Base-by-base conservation (phyloP, 2,329 filamentous ascomycete species). In the Rhynchosporium secalis region DNA sequence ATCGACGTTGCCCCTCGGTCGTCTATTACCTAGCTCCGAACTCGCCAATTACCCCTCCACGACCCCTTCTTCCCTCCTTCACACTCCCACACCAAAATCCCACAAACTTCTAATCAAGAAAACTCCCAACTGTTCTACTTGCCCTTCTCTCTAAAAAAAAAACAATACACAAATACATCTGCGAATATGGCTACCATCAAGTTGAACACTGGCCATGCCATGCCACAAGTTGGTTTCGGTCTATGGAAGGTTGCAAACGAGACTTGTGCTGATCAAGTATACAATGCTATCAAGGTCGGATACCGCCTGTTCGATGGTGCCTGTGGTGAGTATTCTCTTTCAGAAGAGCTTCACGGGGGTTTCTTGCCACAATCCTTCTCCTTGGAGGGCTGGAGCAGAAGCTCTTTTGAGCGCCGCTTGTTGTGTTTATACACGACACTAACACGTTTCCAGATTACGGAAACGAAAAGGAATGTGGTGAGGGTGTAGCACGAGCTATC, bases 401-500 rank as follows among this genome's bases (percentile, higher is more conserved):
- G 33, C 33, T 2, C 33, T 36, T 20, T 20, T 20, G 20, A 20
- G 20, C 20, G 20, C 20, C 20, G 33, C 9, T 36, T 36, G 9
- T 10, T 36, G 9, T 36, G 33, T 10, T 36, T 2, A 10, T 20
- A 45, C 20, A 38, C 13, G 12, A 28, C 33, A 58, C 51, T 63
- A 33, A 65, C 46, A 31, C 41, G 9, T 6, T 0, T 20, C 43
- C 12, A 90, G 90, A 93, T 77, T 94, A 95, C 77, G 89, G 89
- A 71, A 94, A 94, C 75, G 91, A 94, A 77, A 85, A 85, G 70
- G 89, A 92, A 76, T 86, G 84, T 67, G 91, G 90, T 63, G 79
- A 92, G 75, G 91, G 91, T 71, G 83, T 94, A 52, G 85, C 87
- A 63, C 88, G 89, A 69, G 91, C 91, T 72, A 91, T 95, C 78